These are phyloP conservation scores for Trichophyton schoenleinii DNA, from an alignment of 2,329 filamentous ascomycete species.

Conservation along the genomic window DNA sequence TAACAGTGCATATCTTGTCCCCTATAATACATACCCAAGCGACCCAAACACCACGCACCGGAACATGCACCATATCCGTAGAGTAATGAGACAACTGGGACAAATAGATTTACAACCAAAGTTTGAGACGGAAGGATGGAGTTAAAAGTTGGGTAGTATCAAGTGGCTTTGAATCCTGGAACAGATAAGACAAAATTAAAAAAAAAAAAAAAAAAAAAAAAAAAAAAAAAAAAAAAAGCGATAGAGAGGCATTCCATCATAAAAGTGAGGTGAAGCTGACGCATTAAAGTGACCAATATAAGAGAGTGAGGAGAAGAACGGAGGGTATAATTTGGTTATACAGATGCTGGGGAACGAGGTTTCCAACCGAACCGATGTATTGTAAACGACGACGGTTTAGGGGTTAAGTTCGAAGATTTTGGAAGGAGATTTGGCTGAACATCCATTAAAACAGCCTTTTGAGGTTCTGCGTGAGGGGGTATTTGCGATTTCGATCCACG, in stretches of 20 bases:
- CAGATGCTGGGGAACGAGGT: constrained; percentile 5
- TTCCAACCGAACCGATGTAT: constrained; percentile 12
- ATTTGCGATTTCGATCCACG: constrained; percentile 5
- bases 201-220: background rate
- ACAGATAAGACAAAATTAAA: background rate
- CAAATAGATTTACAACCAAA: background rate
- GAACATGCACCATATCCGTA: background rate
- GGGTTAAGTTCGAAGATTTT: background rate
- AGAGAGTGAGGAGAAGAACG: background rate
- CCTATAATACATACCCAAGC: background rate
- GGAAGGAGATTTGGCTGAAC: constrained; percentile 26
- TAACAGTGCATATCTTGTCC: too few relatives aligned
- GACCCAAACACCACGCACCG: background rate
- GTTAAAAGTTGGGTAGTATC: background rate
- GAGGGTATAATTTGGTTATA: background rate
- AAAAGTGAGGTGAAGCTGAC: background rate
- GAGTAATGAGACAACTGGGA: background rate
- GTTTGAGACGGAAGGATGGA: background rate
- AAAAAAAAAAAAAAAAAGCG: background rate
- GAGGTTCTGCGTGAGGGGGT: constrained; percentile 28
- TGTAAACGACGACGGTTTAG: constrained; percentile 8
- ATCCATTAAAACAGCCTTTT: constrained; percentile 35
- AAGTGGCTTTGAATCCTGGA: background rate
- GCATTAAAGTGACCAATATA: background rate
- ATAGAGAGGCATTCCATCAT: background rate